Evolutionary conservation across 148 eudicot genomes (phyloP), one percentile per base, ranked within the genome.

Genomic region (Simmondsia chinensis): DNA sequence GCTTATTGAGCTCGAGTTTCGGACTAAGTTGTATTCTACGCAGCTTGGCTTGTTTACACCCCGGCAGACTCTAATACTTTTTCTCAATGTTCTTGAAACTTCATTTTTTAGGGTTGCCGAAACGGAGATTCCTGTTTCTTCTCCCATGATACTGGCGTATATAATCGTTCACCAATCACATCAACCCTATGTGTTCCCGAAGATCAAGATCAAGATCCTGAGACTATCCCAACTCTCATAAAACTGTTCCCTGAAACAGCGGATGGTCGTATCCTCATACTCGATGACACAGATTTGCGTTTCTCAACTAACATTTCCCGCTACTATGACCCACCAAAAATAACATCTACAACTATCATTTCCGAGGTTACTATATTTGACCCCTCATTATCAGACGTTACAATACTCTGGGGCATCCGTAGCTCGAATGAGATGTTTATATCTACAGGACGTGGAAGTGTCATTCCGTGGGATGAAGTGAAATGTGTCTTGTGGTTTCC

Each of bases 401-500:
- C 52, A 45, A 64, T 81, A 40, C 34, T 75, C 16, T 64, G 79
- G 70, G 78, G 62, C 2, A 59, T 70, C 31, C 49, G 48, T 50
- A 65, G 79, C 33, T 85, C 82, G 18, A 63, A 33, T 31, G 47
- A 70, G 39, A 69, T 70, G 33, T 72, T 78, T 49, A 23, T 48
- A 39, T 49, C 57, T 49, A 63, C 44, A 43, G 61, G 52, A 42
- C 68, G 17, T 19, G 71, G 66, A 32, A 66, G 59, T 41, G 28
- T 52, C 33, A 60, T 89, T 15, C 81, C 85, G 11, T 89, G 97
- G 97, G 33, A 48, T 44, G 56, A 71, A 34, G 70, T 89, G 28
- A 75, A 57, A 56, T 70, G 84, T 45, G 59, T 81, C 33, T 39
- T 89, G 41, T 89, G 97, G 97, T 75, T 74, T 57, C 80, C 80